Evolutionary conservation across 2,329 filamentous ascomycete genomes (phyloP), one percentile per base, ranked within the genome.

Genomic region (Botrytis porri): DNA sequence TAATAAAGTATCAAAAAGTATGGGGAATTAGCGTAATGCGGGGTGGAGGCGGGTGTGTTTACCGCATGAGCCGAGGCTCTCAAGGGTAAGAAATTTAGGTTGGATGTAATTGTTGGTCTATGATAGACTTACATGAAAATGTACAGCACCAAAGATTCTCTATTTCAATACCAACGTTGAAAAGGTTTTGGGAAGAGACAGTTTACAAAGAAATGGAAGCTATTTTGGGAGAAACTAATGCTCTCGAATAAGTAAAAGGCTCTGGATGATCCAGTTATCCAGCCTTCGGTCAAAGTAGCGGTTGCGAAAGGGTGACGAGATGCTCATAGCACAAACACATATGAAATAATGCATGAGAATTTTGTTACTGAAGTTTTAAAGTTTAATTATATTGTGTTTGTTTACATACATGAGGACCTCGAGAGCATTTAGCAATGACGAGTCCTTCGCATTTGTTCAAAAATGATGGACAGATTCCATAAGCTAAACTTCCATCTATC

Each of bases 21-120:
- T 45, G 62, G 62, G 41, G 62, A 25, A 45, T 64, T 64, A 64
- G 62, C 20, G 62, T 64, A 64, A 32, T 64, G 62, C 62, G 41
- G 62, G 41, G 62, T 64, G 18, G 18, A 32, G n/a, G 2, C 41
- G 9, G 39, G 39, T 45, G 12, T 45, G 1, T 45, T 45, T 45
- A 1, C 41, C 62, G 39, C 39, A 64, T 45, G 29, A 64, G 12
- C 62, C 62, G 62, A 64, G 62, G 62, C 29, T 45, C 32, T 39
- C 12, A 29, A 45, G 51, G 51, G 51, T 54, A 54, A 29, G 51
- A 14, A 29, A n/a, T n/a, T n/a, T n/a, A 45, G 41, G 18, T 7
- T 35, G 10, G 39, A 45, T 41, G 16, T 32, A 64, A 64, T n/a
- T 22, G 20, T 25, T 45, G 62, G n/a, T 64, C 62, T 45, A n/a